Evolutionary conservation across 208 protist genomes (phyloP), one percentile per base, ranked within the genome.

Genomic region (Acanthamoeba lenticulata): DNA sequence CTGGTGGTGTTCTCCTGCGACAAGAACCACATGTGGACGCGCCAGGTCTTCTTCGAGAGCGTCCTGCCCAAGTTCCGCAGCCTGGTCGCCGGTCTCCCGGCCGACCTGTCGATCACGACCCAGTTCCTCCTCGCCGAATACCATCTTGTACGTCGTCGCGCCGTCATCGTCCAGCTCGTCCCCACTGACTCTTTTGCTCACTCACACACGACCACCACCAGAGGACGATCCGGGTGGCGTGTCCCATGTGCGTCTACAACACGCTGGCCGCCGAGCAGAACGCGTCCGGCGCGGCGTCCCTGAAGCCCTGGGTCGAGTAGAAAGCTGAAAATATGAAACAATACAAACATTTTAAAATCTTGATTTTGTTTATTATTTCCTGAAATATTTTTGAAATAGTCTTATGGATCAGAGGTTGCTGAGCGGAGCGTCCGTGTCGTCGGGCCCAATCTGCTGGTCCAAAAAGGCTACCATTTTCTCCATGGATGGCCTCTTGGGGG

Each of bases 1-100:
- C 45, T 88, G 77, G n/a, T 88, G 77, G 77, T 60, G 13, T 88
- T 88, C 32, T 62, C 77, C n/a, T 88, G 77, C 77, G 77, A 55
- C 47, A 88, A 88, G 77, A 60, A 34, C 34, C 77, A 88, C 77
- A 88, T 49, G 9, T 88, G 42, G 45, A 49, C 77, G 38, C 42
- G 77, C 9, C 42, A 88, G 77, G 47, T 60, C 9, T 88, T 88
- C 44, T 88, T 88, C 47, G 77, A 88, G 42, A 88, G n/a, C 42
- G 38, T 88, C 29, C 47, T 88, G 29, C 77, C 77, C 77, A 88
- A 88, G 45, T 88, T 88, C 77, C 49, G 34, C 42, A 62, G 42
- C n/a, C 47, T 88, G n/a, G 32, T 57, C 44, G n/a, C 77, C 9
- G 13, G 42, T 21, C 47, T 88, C 27, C 77, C 77, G 6, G 32